phyloP scores from a whole-genome alignment of 805 yeast genomes.

The Kazachstania bromeliacearum region DNA sequence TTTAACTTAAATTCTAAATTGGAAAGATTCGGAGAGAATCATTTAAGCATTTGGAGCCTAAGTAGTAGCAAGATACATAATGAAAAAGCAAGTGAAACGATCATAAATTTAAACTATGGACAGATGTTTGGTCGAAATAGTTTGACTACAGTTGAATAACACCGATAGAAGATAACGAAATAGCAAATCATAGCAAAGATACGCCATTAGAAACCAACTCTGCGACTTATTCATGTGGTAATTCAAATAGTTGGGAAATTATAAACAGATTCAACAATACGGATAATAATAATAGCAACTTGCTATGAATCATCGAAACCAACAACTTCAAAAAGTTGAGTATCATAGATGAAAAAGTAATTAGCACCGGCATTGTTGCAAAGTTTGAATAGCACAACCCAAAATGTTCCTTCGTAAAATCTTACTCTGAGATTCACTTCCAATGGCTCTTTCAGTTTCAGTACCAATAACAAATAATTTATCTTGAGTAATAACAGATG shows the following conservation, averaged over 20 bases:
- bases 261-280: constrained; percentile 51
- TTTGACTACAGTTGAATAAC: constrained; percentile 36
- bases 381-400: constrained; percentile 49
- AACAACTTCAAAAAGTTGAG: constrained; percentile 52
- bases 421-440: constrained; percentile 63
- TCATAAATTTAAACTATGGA: constrained; percentile 56
- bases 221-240: constrained; percentile 48
- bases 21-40: constrained; percentile 60
- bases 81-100: constrained; percentile 61
- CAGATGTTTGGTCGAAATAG: constrained; percentile 36
- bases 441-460: constrained; percentile 52
- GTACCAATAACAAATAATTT: constrained; percentile 51
- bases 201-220: constrained; percentile 40
- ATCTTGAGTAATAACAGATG: constrained; percentile 47
- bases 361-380: constrained; percentile 65
- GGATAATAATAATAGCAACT: constrained; percentile 51
- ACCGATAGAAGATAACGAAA: constrained; percentile 47
- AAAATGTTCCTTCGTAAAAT: constrained; percentile 38
- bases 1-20: constrained; percentile 56
- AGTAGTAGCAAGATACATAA: constrained; percentile 64
- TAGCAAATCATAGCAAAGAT: constrained; percentile 40
- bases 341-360: constrained; percentile 61
- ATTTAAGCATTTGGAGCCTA: constrained; percentile 69
- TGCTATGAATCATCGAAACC: constrained; percentile 51
- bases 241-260: constrained; percentile 45